Evolutionary conservation across 257 asterid genomes (phyloP).

Genomic region (Euphrasia confusa): DNA sequence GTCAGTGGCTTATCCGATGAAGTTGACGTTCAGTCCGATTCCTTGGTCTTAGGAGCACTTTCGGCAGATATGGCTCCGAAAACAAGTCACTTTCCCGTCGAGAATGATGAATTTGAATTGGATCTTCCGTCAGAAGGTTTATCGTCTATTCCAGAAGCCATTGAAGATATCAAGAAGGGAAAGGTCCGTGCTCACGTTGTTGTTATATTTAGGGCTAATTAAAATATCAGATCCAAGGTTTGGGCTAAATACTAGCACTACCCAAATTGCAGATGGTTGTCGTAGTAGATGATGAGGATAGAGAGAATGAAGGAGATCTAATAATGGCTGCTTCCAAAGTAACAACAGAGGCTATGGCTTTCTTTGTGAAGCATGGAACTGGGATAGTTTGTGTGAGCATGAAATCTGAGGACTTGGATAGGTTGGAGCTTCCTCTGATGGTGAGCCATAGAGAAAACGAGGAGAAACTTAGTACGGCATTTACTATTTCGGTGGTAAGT

Average conservation of each 20-base stretch:
- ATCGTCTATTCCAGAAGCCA: constrained; percentile 74
- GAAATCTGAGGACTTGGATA: constrained; percentile 78
- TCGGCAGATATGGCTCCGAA: constrained; percentile 57
- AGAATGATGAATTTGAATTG: constrained; percentile 56
- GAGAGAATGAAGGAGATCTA: constrained; percentile 96
- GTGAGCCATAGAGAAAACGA: constrained; percentile 76
- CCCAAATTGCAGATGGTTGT: constrained; percentile 67
- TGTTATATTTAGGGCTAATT: background rate
- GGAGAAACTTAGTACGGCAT: constrained; percentile 88
- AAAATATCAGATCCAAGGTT: background rate
- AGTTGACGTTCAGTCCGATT: constrained; percentile 50
- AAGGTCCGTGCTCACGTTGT: constrained; percentile 34
- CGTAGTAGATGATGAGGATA: constrained; percentile 90
- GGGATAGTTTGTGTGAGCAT: constrained; percentile 99
- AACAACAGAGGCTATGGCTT: constrained; percentile 91
- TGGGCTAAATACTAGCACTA: background rate
- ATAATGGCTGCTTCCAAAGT: constrained; percentile 93
- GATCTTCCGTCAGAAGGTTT: constrained; percentile 77
- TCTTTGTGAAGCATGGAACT: constrained; percentile 86
- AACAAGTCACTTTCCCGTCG: constrained; percentile 49
- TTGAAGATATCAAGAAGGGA: constrained; percentile 76
- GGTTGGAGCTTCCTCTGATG: constrained; percentile 85
- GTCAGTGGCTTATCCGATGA: constrained; percentile 41
- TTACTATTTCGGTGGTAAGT: constrained; percentile 86
- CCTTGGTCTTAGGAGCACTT: constrained; percentile 44